Conservation (phyloP, 371 early-diverging fungal species). For the Mortierella sp. region DNA sequence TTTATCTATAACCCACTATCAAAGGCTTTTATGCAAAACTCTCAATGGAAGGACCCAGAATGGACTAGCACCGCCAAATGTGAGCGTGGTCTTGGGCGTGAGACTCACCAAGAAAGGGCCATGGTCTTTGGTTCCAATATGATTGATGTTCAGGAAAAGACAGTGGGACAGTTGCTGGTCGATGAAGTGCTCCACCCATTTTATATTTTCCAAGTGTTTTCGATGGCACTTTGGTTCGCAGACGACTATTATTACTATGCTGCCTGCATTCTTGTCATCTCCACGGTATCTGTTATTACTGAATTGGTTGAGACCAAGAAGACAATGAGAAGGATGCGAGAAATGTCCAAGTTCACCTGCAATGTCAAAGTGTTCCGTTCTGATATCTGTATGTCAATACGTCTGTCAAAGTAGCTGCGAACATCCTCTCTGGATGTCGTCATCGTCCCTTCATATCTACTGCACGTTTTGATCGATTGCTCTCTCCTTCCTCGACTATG, state of each 20-base stretch:
- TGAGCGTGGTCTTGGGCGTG: constrained; percentile 67
- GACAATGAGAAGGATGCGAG: constrained; percentile 84
- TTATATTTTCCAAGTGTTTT: constrained; percentile 94
- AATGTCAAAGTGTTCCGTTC: constrained; percentile 79
- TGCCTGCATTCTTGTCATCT: constrained; percentile 90
- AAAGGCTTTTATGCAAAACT: constrained; percentile 78
- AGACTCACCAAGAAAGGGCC: constrained; percentile 69
- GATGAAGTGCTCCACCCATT: constrained; percentile 96
- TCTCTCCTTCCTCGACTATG: constrained; percentile 9
- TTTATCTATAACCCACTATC: constrained; percentile 90
- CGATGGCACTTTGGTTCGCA: constrained; percentile 90
- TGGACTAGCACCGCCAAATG: constrained; percentile 72
- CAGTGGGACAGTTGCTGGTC: constrained; percentile 78
- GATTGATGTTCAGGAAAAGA: constrained; percentile 87
- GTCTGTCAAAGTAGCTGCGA: neutral
- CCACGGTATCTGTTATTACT: constrained; percentile 77
- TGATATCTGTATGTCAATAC: constrained; percentile 69
- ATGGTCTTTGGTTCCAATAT: constrained; percentile 90
- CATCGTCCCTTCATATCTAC: neutral
- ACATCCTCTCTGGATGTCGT: neutral
- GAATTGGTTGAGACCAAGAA: constrained; percentile 89
- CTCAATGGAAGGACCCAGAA: constrained; percentile 80
- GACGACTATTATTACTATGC: constrained; percentile 98
- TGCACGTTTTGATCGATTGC: constrained; percentile 7
- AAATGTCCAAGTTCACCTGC: constrained; percentile 91